Percentiles rank a stretch among this genome's conserved stretches.
These are phyloP conservation scores for Darksidea phi DNA, from an alignment of 495 filamentous ascomycete species.

Conservation along the genomic window DNA sequence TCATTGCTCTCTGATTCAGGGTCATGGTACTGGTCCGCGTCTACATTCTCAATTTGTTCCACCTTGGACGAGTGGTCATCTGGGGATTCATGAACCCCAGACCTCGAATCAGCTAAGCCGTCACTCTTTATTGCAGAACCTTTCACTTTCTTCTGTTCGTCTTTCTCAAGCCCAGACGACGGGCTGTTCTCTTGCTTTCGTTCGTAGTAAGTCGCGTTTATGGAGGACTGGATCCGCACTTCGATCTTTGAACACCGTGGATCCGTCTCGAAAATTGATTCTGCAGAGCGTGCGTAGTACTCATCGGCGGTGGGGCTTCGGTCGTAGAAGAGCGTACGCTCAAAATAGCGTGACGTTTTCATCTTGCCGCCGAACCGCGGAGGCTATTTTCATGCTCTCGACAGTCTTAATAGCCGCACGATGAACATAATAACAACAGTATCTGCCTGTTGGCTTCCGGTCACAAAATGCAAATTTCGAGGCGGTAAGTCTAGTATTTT, in stretches of 20 bases:
- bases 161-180: not conserved
- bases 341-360: conserved; percentile 17
- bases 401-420: not conserved
- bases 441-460: no score
- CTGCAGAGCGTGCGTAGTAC: conserved; percentile 18
- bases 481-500: no score
- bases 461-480: no score
- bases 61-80: not conserved
- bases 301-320: conserved; percentile 15
- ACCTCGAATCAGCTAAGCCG: not conserved
- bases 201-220: conserved; percentile 1
- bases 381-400: not conserved
- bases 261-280: conserved; percentile 9
- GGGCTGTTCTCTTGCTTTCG: not conserved
- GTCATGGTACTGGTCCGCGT: not conserved
- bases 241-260: conserved; percentile 1
- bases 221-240: conserved; percentile 7
- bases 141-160: not conserved
- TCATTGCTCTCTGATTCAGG: not conserved
- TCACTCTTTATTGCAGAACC: not conserved
- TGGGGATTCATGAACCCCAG: not conserved
- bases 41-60: not conserved
- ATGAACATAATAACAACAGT: not conserved
- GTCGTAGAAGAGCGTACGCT: conserved; percentile 18
- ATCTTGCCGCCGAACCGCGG: not conserved